Conservation (phyloP, 2,329 filamentous ascomycete genomes). For the Microdochium nivale region DNA sequence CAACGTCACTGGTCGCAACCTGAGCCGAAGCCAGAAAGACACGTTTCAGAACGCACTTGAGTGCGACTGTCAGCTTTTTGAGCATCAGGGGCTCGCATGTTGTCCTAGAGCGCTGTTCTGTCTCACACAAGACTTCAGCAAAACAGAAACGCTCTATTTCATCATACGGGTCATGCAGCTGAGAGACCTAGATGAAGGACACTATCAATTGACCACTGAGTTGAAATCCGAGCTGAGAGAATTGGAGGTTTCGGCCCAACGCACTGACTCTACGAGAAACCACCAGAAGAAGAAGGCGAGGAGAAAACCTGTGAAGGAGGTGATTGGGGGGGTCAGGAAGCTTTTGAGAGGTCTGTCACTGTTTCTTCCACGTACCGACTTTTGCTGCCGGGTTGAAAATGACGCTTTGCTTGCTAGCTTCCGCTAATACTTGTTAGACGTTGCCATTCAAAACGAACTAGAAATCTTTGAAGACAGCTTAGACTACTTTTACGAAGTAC, state of each 20-base stretch:
- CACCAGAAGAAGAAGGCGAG: too few species aligned
- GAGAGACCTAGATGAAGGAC: not conserved
- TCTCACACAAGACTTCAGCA: slow-evolving; percentile 15
- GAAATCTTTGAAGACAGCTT: slow-evolving; percentile 8
- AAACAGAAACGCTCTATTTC: slow-evolving; percentile 19
- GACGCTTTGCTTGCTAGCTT: not conserved
- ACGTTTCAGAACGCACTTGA: not conserved
- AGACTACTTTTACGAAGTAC: slow-evolving; percentile 11
- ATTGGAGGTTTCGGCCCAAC: too few species aligned
- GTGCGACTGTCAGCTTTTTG: not conserved
- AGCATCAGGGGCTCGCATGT: not conserved
- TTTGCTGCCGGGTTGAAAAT: too few species aligned
- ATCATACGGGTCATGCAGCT: slow-evolving; percentile 8
- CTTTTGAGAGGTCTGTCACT: too few species aligned
- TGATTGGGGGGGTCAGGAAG: too few species aligned
- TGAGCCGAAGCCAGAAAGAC: not conserved
- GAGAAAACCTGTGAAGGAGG: too few species aligned
- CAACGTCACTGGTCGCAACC: not conserved
- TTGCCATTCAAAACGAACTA: slow-evolving; percentile 4
- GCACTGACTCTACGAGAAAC: too few species aligned
- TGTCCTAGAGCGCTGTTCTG: slow-evolving; percentile 11
- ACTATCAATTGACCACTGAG: not conserved
- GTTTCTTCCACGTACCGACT: too few species aligned
- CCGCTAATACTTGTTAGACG: slow-evolving; percentile 3
- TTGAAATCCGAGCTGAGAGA: too few species aligned